Evolutionary conservation across 2,329 filamentous ascomycete genomes (phyloP).

Genomic region (Mycosphaerella sp.): DNA sequence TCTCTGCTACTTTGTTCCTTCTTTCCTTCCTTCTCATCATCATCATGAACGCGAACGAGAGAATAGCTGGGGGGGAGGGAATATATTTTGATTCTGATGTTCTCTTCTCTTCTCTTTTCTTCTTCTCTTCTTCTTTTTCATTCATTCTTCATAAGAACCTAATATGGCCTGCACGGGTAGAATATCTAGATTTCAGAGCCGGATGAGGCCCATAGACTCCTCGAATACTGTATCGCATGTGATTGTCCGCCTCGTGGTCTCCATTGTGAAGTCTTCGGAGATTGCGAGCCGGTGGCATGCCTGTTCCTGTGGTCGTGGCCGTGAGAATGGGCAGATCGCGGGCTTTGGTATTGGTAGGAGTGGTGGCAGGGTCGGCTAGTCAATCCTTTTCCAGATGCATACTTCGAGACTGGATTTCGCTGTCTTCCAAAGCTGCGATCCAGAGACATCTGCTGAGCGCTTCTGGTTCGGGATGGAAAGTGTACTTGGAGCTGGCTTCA

Average conservation of each 20-base stretch:
- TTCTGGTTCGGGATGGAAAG: slow-evolving; percentile 67
- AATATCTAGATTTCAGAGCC: slow-evolving; percentile 1
- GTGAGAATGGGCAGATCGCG: slow-evolving; percentile 1
- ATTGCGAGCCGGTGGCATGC: not conserved
- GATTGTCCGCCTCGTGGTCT: slow-evolving; percentile 1
- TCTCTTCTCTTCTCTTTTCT: no score
- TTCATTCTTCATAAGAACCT: slow-evolving; percentile 1
- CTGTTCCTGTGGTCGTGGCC: not conserved
- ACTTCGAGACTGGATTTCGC: slow-evolving; percentile 53
- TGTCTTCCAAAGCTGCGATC: slow-evolving; percentile 69
- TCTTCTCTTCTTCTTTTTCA: not conserved
- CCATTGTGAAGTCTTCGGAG: not conserved
- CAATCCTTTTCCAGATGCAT: slow-evolving; percentile 25
- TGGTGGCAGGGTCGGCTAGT: slow-evolving; percentile 6
- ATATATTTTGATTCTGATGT: no score
- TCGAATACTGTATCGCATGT: slow-evolving; percentile 1
- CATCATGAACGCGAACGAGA: no score
- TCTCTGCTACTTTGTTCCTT: no score
- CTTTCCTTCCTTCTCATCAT: no score
- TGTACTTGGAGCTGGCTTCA: slow-evolving; percentile 69
- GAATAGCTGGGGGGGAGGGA: no score
- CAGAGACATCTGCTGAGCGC: slow-evolving; percentile 77
- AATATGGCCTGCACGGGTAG: slow-evolving; percentile 3
- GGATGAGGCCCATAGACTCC: slow-evolving; percentile 2
- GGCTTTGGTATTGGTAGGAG: not conserved